A percentile compares a stretch with the other conserved stretches of the same genome.
Evolutionary conservation across 108 stramenopile genomes (phyloP).

Genomic region (Cyclotella baltica): DNA sequence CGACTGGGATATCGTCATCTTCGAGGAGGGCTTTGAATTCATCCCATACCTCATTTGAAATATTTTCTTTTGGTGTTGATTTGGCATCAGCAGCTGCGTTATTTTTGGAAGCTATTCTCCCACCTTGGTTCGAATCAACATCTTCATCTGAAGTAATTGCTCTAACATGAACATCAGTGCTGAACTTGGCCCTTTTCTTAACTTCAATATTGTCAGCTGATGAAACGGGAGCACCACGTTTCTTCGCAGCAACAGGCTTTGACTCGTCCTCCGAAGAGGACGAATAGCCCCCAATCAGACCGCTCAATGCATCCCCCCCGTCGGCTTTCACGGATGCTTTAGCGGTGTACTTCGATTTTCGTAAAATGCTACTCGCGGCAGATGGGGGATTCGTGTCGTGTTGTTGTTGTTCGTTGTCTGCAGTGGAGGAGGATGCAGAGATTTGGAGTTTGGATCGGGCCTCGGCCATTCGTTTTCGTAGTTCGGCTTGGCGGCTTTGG

Average conservation of each 20-base stretch:
- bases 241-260: not conserved
- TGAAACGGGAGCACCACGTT: not conserved
- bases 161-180: not conserved
- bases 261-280: slow-evolving; percentile 34
- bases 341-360: slow-evolving; percentile 35
- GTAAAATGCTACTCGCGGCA: slow-evolving; percentile 24
- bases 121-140: not conserved
- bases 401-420: slow-evolving; percentile 1
- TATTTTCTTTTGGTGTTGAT: not conserved
- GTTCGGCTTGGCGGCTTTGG: slow-evolving; percentile 36
- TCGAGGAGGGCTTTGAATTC: slow-evolving; percentile 45
- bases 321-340: not conserved
- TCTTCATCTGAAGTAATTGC: not conserved
- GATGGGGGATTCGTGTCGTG: not conserved
- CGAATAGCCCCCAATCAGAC: slow-evolving; percentile 36
- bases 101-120: not conserved
- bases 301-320: not conserved
- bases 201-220: not conserved
- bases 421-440: slow-evolving; percentile 8
- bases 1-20: slow-evolving; percentile 11
- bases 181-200: slow-evolving; percentile 9
- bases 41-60: slow-evolving; percentile 46
- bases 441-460: slow-evolving; percentile 33
- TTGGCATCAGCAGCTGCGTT: not conserved
- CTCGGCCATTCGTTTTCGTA: slow-evolving; percentile 44